phyloP scores from a whole-genome alignment of 192 early-diverging fungal species.

The Coemansia sp. region DNA sequence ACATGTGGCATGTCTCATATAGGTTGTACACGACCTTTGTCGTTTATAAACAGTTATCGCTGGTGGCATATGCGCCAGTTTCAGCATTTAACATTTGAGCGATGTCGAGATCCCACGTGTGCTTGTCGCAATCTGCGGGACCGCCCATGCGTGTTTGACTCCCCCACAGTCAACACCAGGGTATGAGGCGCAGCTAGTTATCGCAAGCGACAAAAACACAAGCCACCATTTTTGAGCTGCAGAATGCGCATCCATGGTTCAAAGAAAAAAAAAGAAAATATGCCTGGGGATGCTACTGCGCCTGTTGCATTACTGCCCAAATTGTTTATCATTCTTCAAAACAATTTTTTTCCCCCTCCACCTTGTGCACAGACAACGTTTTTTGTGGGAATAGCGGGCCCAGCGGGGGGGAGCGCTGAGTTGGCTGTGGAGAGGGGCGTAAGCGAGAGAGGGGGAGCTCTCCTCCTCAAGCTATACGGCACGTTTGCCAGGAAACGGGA shows the following conservation, averaged over 20 bases:
- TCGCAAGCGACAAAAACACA: conserved; percentile 16
- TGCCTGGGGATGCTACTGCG: background rate
- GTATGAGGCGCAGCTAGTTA: conserved; percentile 15
- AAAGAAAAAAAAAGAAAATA: background rate
- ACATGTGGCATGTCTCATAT: conserved; percentile 4
- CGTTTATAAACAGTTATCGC: background rate
- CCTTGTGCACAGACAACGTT: conserved; percentile 12
- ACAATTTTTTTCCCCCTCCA: background rate
- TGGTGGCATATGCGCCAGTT: background rate
- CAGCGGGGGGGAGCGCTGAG: background rate
- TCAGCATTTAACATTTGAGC: background rate
- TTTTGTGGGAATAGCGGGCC: background rate
- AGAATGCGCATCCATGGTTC: background rate
- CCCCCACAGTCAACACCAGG: conserved; percentile 1
- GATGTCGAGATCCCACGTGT: background rate
- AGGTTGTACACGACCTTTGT: background rate
- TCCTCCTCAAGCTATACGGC: background rate
- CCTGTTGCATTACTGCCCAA: background rate
- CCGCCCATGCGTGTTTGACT: background rate
- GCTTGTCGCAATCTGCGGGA: background rate
- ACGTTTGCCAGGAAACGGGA: conserved; percentile 3
- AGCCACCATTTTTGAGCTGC: conserved; percentile 2
- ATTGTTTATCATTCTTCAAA: background rate
- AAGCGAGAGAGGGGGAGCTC: background rate
- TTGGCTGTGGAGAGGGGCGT: too few species aligned